These are phyloP conservation scores for Ascochyta fabae DNA, from an alignment of 2,329 filamentous ascomycete species.

Conservation along the genomic window DNA sequence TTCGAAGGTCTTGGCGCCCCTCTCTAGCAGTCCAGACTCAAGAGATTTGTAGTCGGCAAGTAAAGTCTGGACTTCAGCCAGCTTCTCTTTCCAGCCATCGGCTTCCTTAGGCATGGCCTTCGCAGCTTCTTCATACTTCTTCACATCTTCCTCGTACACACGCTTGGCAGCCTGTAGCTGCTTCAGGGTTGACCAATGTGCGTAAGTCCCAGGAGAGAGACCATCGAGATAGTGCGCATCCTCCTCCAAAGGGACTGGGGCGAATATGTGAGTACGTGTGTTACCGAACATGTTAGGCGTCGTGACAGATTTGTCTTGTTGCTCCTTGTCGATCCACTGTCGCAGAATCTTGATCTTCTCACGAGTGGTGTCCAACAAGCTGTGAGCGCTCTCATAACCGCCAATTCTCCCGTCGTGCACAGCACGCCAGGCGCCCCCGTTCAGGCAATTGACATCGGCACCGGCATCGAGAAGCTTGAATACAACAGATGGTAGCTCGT, in stretches of 20 bases:
- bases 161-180: slow-evolving; percentile 49
- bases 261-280: neutral
- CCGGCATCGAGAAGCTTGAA: slow-evolving; percentile 67
- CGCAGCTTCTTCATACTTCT: slow-evolving; percentile 37
- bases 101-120: slow-evolving; percentile 18
- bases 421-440: slow-evolving; percentile 44
- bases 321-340: slow-evolving; percentile 15
- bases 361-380: slow-evolving; percentile 67
- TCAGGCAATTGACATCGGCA: slow-evolving; percentile 69
- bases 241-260: slow-evolving; percentile 45
- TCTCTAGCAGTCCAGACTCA: slow-evolving; percentile 61
- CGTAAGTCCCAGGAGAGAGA: slow-evolving; percentile 64
- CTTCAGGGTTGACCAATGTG: slow-evolving; percentile 60
- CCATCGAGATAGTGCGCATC: slow-evolving; percentile 59
- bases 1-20: slow-evolving; percentile 70
- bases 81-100: slow-evolving; percentile 59
- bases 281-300: neutral
- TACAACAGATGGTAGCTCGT: slow-evolving; percentile 60
- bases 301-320: neutral
- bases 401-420: slow-evolving; percentile 38
- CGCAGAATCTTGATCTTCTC: slow-evolving; percentile 53
- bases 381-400: slow-evolving; percentile 49
- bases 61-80: slow-evolving; percentile 59
- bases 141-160: slow-evolving; percentile 45
- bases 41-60: slow-evolving; percentile 62